Evolutionary conservation across 225 moss, liverwort and hornwort species (phyloP), one percentile per base, ranked within the genome.

Genomic region (Sphagnum tenellum): DNA sequence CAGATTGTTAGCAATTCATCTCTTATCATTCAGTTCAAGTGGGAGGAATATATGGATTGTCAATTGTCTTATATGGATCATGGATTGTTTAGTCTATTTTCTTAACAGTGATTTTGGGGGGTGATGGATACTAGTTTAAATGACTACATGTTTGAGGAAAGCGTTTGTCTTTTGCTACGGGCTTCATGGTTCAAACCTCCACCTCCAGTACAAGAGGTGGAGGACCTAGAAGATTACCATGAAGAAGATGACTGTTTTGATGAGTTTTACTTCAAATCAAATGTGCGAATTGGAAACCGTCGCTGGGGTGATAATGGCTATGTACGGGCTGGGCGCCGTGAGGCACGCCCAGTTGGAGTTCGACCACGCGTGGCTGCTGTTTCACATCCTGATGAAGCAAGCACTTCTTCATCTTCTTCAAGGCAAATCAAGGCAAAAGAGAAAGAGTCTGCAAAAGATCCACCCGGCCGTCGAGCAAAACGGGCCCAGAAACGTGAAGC

Each of bases 301-400:
- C 86, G 86, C 8, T 86, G 86, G 86, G 86, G 86, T 51, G 86
- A 86, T 74, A 86, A 83, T 61, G 86, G 86, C 53, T 86, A 78
- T n/a, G 83, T 86, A 45, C 83, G 86, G 63, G 86, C 82, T 46
- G 86, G 86, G 10, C 86, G 86, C 71, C 73, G 77, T 59, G 86
- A 86, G 72, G 86, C 86, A 48, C 82, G 86, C 44, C 86, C 86
- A 56, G 74, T 86, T 66, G 80, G 71, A 5, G 83, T 83, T 3
- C 74, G 76, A 57, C 80, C 83, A 29, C 57, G 78, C n/a, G 79
- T 80, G 56, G 80, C 80, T 65, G 85, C 76, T 55, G 78, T 85
- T 45, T 80, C 84, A 8, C 77, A 77, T 53, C 75, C 78, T 45
- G 76, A 81, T 67, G 84, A 81, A 71, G 85, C 81, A 14, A 76